Evolutionary conservation across 2,329 filamentous ascomycete genomes (phyloP), one percentile per base, ranked within the genome.

Genomic region (Aspergillus fumigatiaffinis): DNA sequence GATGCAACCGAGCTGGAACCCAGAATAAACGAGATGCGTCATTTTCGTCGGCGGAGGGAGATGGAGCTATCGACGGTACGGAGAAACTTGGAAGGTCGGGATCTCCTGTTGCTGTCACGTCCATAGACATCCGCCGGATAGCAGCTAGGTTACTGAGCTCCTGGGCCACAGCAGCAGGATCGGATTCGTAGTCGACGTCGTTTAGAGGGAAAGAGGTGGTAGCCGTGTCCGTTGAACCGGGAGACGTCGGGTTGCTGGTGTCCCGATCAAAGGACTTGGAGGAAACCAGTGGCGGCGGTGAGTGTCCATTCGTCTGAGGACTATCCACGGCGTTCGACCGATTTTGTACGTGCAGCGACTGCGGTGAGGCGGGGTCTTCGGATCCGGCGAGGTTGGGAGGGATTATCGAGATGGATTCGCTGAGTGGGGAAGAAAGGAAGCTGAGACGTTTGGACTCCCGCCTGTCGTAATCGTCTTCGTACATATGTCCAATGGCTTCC

Each of bases 1-100:
- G 94, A 68, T 99, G 94, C 28, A 99, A 83, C 57, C 92, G 86
- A 25, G 94, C 94, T 4, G 94, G 94, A 5, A 99, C 94, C 94
- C 94, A 99, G 63, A 97, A 90, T 58, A 97, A 77, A 60, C 92
- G 85, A 2, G 92, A 92, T 7, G 91, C 86, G 71, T 97, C 93
- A 66, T 92, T 89, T 71, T 96, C 92, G 67, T 95, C 89, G 61
- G 71, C 72, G 6, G 73, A 73, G n/a, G 74, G 69, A 12, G 75
- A 74, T 4, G 79, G 77, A 1, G 78, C 71, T 52, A 73, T 63
- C 17, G 72, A 73, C 5, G 78, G 77, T 52, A 79, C 73, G 8
- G 72, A 68, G 29, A 76, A 76, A 17, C 75, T 72, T 17, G 78
- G 78, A 52, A 81, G 68, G 61, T 80, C 79, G 12, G 79, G 85